Evolutionary conservation across 1,284 basidiomycete genomes (phyloP).

Genomic region (Ustilago bromivora): DNA sequence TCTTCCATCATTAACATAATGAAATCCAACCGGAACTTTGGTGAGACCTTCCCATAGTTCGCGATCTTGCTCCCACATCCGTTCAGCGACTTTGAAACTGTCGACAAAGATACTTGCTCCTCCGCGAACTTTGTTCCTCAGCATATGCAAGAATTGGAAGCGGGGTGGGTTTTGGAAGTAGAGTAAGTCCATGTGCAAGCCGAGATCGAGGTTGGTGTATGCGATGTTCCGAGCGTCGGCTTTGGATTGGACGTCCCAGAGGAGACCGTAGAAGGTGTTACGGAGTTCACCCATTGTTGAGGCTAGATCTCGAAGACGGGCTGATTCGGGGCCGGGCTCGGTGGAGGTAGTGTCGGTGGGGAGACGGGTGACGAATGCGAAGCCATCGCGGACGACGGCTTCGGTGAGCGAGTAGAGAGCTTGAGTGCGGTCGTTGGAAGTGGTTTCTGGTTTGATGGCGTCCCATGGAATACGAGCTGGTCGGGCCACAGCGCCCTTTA

Average conservation of each 20-base stretch:
- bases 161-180: slow-evolving; percentile 77
- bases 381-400: slow-evolving; percentile 72
- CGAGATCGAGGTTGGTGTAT: slow-evolving; percentile 90
- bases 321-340: slow-evolving; percentile 31
- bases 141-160: slow-evolving; percentile 90
- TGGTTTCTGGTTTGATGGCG: slow-evolving; percentile 28
- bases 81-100: slow-evolving; percentile 77
- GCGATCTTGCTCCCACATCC: slow-evolving; percentile 74
- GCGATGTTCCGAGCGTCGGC: slow-evolving; percentile 84
- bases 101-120: slow-evolving; percentile 92
- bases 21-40: slow-evolving; percentile 81
- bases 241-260: slow-evolving; percentile 89
- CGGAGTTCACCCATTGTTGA: slow-evolving; percentile 78
- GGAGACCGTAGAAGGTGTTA: slow-evolving; percentile 86
- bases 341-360: slow-evolving; percentile 72
- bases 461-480: slow-evolving; percentile 72
- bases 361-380: slow-evolving; percentile 74
- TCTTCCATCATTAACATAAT: slow-evolving; percentile 91
- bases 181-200: slow-evolving; percentile 84
- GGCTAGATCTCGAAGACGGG: slow-evolving; percentile 51
- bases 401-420: slow-evolving; percentile 62
- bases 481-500: slow-evolving; percentile 71
- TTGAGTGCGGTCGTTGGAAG: slow-evolving; percentile 21
- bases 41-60: slow-evolving; percentile 76
- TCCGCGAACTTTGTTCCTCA: slow-evolving; percentile 79